These are phyloP conservation scores for Mrakia hoshinonis DNA, from an alignment of 768 basidiomycete genomes.

Conservation along the genomic window DNA sequence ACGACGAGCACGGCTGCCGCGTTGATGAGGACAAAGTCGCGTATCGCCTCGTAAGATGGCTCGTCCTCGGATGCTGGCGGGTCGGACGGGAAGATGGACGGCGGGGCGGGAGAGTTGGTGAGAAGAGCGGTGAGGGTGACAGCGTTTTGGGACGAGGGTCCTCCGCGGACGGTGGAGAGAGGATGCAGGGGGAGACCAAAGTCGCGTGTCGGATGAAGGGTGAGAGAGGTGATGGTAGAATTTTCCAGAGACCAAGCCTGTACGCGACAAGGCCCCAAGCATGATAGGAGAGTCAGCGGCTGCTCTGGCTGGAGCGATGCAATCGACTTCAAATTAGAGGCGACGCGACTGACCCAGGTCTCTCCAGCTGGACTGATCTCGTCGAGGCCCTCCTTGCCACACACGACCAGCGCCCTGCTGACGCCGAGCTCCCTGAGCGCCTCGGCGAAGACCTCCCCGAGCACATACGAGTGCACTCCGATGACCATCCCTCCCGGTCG, in stretches of 20 bases:
- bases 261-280: neutral
- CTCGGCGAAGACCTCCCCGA: constrained; percentile 72
- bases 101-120: constrained; percentile 32
- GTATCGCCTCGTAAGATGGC: constrained; percentile 47
- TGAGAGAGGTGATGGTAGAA: constrained; percentile 55
- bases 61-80: constrained; percentile 31
- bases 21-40: constrained; percentile 85
- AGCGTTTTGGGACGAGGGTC: constrained; percentile 72
- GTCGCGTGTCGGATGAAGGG: constrained; percentile 54
- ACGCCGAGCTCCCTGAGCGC: constrained; percentile 67
- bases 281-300: neutral
- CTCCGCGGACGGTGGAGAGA: constrained; percentile 60
- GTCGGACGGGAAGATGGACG: constrained; percentile 33
- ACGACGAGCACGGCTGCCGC: constrained; percentile 80
- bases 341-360: constrained; percentile 56
- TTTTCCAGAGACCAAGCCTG: constrained; percentile 56
- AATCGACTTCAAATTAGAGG: neutral
- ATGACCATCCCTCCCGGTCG: constrained; percentile 79
- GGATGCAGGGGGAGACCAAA: constrained; percentile 72
- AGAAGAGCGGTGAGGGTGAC: constrained; percentile 60
- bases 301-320: neutral
- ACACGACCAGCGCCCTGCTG: constrained; percentile 79
- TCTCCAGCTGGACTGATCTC: constrained; percentile 92
- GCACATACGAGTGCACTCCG: constrained; percentile 71
- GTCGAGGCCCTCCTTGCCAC: constrained; percentile 81